Evolutionary conservation across 768 basidiomycete species (phyloP), one percentile per base, ranked within the genome.

Genomic region (Boletellus ananas): DNA sequence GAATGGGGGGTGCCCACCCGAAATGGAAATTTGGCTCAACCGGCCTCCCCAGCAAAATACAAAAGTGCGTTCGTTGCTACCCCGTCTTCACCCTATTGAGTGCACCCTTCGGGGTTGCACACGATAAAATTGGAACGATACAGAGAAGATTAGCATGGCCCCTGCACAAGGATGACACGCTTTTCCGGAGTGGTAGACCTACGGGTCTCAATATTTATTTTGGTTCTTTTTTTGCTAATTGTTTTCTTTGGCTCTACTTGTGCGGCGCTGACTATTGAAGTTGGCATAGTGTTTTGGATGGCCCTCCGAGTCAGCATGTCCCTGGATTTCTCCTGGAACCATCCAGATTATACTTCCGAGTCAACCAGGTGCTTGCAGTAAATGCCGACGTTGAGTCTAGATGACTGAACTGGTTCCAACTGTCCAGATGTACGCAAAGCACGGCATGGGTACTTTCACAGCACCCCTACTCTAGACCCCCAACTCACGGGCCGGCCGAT

Each of bases 141-240:
- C 92, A 93, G 92, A 95, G 93, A 94, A 94, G 93, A 94, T 95
- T 94, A 94, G 93, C 93, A 39, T 47, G 90, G 94, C 92, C 93
- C 94, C 93, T 95, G 93, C 94, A 95, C 92, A 96, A 95, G 94
- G 93, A 95, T 94, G 93, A 94, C 93, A 94, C 90, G 88, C 87
- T 90, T 87, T 87, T 80, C 84, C 85, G 85, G 87, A 88, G 86
- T 87, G 85, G 86, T 86, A 86, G 69, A 69, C 69, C 67, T 71
- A 71, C 68, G 67, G 69, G 69, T 69, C 69, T 71, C 67, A 71
- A 71, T 69, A 69, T 69, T 69, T 69, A 69, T 68, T 69, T 29
- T 29, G 6, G 1, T 33, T 51, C 18, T 45, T 53, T 61, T 50
- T 63, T 50, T 43, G 16, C 17, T 45, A n/a, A 6, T 23, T 6